These are phyloP conservation scores for Pneumocystis murina DNA, from an alignment of 1,139 yeast species.

Conservation along the genomic window DNA sequence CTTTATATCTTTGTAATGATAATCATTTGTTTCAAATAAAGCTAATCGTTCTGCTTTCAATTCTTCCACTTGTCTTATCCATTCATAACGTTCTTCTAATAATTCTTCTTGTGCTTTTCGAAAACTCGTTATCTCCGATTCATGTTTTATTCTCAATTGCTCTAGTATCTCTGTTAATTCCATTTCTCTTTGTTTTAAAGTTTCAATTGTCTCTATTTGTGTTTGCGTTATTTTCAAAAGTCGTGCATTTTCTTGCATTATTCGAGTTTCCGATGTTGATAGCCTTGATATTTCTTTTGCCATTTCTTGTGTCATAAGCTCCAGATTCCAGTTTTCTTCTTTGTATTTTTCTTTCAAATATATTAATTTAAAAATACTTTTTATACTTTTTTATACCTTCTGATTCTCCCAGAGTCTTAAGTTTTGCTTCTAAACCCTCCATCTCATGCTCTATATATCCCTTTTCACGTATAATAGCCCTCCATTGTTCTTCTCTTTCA, in stretches of 20 bases:
- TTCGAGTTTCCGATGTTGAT: neutral
- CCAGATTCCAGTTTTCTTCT: slow-evolving; percentile 71
- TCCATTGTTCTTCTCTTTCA: slow-evolving; percentile 34
- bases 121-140: slow-evolving; percentile 4
- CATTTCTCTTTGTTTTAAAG: slow-evolving; percentile 19
- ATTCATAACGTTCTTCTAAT: slow-evolving; percentile 6
- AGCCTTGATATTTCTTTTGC: slow-evolving; percentile 17
- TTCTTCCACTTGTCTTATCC: slow-evolving; percentile 18
- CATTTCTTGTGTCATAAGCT: slow-evolving; percentile 39
- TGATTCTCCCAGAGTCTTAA: slow-evolving; percentile 24
- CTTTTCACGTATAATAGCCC: slow-evolving; percentile 33
- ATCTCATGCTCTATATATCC: slow-evolving; percentile 28
- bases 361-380: neutral
- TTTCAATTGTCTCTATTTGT: slow-evolving; percentile 21
- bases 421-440: slow-evolving; percentile 24
- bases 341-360: slow-evolving; percentile 31
- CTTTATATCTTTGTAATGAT: slow-evolving; percentile 8
- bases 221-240: neutral
- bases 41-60: slow-evolving; percentile 14
- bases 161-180: slow-evolving; percentile 21
- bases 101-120: neutral
- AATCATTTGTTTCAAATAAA: slow-evolving; percentile 12
- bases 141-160: slow-evolving; percentile 14
- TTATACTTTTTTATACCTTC: slow-evolving; percentile 21
- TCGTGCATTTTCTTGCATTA: neutral